Evolutionary conservation across 345 rosid genomes (phyloP).

Genomic region (Lenwebbia sp.): DNA sequence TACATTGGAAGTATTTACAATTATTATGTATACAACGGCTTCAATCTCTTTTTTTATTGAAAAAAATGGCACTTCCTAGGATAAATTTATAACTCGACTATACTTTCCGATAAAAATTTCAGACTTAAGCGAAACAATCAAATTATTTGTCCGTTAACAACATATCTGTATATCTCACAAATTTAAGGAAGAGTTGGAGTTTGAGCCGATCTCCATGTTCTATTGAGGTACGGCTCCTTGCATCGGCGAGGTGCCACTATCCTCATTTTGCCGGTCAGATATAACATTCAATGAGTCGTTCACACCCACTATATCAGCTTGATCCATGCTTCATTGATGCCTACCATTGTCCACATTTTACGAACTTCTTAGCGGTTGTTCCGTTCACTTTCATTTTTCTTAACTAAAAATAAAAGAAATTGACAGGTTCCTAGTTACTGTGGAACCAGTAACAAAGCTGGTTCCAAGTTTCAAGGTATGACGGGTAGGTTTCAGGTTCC

Average conservation of each 20-base stretch:
- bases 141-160: no score
- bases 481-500: no score
- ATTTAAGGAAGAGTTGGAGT: conserved; percentile 5
- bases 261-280: background rate
- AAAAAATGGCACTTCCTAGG: background rate
- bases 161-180: no score
- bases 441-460: no score
- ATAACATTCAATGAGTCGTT: conserved; percentile 1
- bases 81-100: no score
- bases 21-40: background rate
- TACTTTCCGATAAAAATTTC: no score
- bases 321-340: background rate
- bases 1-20: background rate
- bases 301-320: conserved; percentile 8
- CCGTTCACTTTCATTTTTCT: no score
- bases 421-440: no score
- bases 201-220: conserved; percentile 7
- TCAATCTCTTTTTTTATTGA: background rate
- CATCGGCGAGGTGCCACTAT: background rate
- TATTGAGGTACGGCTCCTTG: background rate
- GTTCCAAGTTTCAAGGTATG: no score
- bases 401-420: no score
- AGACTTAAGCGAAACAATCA: no score
- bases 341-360: conserved; percentile 7
- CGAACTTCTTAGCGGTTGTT: no score